Conservation (phyloP, 257 asterid genomes). For the Solanum raphanifolium region DNA sequence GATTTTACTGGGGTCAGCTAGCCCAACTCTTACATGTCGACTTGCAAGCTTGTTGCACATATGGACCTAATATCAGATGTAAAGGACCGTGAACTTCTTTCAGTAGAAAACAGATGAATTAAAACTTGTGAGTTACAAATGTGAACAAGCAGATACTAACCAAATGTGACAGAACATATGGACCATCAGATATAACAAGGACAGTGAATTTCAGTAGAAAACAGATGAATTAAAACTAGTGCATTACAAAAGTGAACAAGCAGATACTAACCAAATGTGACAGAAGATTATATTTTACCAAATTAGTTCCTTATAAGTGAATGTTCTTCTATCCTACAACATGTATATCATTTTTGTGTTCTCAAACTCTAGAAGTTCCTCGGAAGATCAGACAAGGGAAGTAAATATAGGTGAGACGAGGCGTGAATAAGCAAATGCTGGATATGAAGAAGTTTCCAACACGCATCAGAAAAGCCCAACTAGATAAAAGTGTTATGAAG, state of each 20-base stretch:
- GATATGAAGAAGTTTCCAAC: neutral
- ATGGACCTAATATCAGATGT: constrained; percentile 45
- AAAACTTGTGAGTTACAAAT: neutral
- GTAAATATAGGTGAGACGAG: neutral
- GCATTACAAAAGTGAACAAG: neutral
- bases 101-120: neutral
- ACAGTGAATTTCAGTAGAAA: neutral
- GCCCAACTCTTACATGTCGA: constrained; percentile 86
- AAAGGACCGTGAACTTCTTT: constrained; percentile 1
- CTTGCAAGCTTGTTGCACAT: constrained; percentile 95
- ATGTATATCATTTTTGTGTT: neutral
- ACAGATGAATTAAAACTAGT: neutral
- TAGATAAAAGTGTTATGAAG: neutral
- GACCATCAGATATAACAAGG: neutral
- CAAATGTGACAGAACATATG: neutral
- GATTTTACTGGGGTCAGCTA: constrained; percentile 76
- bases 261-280: neutral
- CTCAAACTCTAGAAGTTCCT: neutral
- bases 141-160: neutral
- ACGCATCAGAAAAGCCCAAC: neutral
- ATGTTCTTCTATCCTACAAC: neutral
- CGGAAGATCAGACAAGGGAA: neutral
- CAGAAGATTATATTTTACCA: neutral
- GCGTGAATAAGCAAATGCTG: neutral
- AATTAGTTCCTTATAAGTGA: neutral